Conservation (phyloP, 306 rosid genomes). For the Malus domestica region DNA sequence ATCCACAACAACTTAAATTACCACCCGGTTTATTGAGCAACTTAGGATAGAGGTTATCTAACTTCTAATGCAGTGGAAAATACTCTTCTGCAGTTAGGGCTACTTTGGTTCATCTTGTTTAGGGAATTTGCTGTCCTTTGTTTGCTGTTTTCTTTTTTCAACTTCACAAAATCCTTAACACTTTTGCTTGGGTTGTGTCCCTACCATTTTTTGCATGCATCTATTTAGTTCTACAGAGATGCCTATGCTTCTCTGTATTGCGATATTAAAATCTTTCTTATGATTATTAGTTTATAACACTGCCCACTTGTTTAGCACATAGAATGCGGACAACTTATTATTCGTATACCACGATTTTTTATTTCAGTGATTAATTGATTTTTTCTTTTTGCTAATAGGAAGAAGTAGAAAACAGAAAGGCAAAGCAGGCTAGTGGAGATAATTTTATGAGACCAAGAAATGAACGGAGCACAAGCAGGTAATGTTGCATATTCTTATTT, state of each 20-base stretch:
- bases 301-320: neutral
- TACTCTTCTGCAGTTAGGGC: neutral
- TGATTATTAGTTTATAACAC: neutral
- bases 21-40: neutral
- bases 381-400: constrained; percentile 34
- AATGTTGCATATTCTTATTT: constrained; percentile 13
- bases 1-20: neutral
- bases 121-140: neutral
- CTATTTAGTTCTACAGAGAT: neutral
- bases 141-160: neutral
- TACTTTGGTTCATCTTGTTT: neutral
- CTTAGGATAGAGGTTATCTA: neutral
- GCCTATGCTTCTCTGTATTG: neutral
- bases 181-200: neutral
- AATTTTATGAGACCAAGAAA: constrained; percentile 26
- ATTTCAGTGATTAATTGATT: constrained; percentile 11
- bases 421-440: constrained; percentile 34
- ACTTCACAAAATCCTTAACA: neutral
- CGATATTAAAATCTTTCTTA: neutral
- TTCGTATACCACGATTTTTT: neutral
- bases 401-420: constrained; percentile 57
- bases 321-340: neutral
- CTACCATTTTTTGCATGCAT: neutral
- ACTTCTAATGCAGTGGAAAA: neutral
- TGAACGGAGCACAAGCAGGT: constrained; percentile 55